Evolutionary conservation across 768 basidiomycete species (phyloP).

Genomic region (Clitopilus passeckerianus): DNA sequence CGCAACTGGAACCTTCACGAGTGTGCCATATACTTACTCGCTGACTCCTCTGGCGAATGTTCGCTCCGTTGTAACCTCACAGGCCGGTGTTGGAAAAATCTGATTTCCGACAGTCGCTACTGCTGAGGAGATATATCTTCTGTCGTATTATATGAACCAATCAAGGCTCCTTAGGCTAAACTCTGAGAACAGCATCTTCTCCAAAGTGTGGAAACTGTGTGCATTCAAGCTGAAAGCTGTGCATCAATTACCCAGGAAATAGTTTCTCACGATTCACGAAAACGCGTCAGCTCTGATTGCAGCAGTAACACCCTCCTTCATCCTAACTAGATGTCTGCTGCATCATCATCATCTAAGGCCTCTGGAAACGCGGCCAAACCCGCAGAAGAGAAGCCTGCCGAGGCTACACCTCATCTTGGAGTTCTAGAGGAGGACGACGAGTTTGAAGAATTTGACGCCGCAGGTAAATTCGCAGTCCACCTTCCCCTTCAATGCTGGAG

Average conservation of each 20-base stretch:
- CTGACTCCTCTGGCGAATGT: slow-evolving; percentile 14
- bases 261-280: slow-evolving; percentile 12
- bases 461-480: slow-evolving; percentile 46
- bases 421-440: slow-evolving; percentile 97
- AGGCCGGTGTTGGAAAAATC: slow-evolving; percentile 16
- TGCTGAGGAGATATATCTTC: too few relatives aligned
- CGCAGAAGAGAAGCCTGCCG: slow-evolving; percentile 39
- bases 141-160: too few relatives aligned
- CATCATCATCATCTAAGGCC: slow-evolving; percentile 45
- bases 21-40: slow-evolving; percentile 13
- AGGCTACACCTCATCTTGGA: slow-evolving; percentile 61
- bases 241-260: not conserved
- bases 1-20: slow-evolving; percentile 15
- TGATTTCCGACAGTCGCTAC: not conserved
- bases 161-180: too few relatives aligned
- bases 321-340: slow-evolving; percentile 30
- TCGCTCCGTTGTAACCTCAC: slow-evolving; percentile 9
- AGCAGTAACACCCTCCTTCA: not conserved
- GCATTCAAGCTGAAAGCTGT: too few relatives aligned
- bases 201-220: too few relatives aligned
- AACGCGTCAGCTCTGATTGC: slow-evolving; percentile 14
- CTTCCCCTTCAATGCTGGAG: not conserved
- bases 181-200: too few relatives aligned
- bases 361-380: slow-evolving; percentile 28
- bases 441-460: slow-evolving; percentile 88